Conservation (phyloP, 768 basidiomycete genomes). For the Lentinula edodes region DNA sequence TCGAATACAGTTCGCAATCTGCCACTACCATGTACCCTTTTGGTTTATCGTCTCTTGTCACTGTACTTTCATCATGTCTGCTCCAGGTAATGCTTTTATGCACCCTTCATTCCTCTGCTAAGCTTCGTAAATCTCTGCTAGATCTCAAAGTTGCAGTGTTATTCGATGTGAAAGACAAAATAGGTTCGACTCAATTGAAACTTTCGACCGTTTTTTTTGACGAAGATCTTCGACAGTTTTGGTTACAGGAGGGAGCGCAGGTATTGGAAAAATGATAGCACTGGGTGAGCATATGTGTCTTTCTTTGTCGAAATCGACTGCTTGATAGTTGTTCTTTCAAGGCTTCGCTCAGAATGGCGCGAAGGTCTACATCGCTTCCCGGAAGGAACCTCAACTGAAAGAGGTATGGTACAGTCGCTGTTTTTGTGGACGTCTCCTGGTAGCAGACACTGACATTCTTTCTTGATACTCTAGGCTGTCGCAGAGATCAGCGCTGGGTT, state of each 20-base stretch:
- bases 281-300: slow-evolving; percentile 21
- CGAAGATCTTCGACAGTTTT: slow-evolving; percentile 40
- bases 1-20: no score
- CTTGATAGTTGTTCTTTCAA: not conserved
- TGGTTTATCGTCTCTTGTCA: not conserved
- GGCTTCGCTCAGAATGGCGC: slow-evolving; percentile 81
- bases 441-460: not conserved
- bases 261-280: slow-evolving; percentile 83
- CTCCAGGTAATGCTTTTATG: not conserved
- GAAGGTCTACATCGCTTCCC: slow-evolving; percentile 84
- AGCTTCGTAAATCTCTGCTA: slow-evolving; percentile 10
- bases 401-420: slow-evolving; percentile 35
- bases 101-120: not conserved
- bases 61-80: not conserved
- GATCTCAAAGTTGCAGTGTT: slow-evolving; percentile 51
- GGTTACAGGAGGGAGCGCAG: slow-evolving; percentile 79
- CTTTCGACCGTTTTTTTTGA: not conserved
- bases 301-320: not conserved
- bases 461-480: slow-evolving; percentile 30
- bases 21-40: no score
- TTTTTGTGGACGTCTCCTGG: slow-evolving; percentile 7
- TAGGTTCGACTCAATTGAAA: slow-evolving; percentile 35
- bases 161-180: slow-evolving; percentile 66
- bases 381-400: slow-evolving; percentile 75
- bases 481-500: slow-evolving; percentile 50